Base-by-base conservation (phyloP, 2,329 filamentous ascomycete genomes). In the Diaporthe caulivora region DNA sequence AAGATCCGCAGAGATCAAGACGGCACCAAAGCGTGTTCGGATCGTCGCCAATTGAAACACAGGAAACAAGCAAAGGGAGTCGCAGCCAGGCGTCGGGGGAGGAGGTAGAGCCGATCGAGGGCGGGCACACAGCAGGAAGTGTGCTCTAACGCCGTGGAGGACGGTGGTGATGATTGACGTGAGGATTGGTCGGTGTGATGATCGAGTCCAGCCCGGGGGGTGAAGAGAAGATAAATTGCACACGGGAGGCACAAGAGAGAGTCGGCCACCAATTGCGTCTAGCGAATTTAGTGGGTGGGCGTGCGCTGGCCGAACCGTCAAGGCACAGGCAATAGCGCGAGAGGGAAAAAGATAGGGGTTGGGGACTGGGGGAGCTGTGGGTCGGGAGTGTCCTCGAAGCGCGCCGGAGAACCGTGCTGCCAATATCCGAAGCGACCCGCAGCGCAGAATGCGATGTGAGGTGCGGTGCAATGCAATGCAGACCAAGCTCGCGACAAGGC, bases 151-250 rank as follows among this genome's bases (percentile, higher is more conserved):
- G 51, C 54, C 62, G 71, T 42, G 31, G n/a, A 51, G 62, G 40
- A 58, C 49, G 68, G 71, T 58, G 68, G 71, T 58, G 49, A 69
- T 26, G 71, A 51, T 65, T 40, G 55, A 53, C 54, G 47, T 55
- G 42, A 51, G 47, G 55, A 53, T 75, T 34, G 71, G 51, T 71
- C 31, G 44, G 34, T 62, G 47, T 55, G 42, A 72, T 75, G 42
- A 72, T 75, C 74, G 72, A 75, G 74, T 74, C 74, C 74, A 75
- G 74, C 74, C 74, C 74, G 69, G 72, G 62, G 68, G 62, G 49
- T 44, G 42, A 57, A 60, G 71, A 73, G 60, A 60, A 74, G 70
- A 74, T 60, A 72, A 72, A 72, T 62, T 70, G 68, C 68, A 72
- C 51, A 64, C 67, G 58, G 55, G 54, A 51, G 60, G 64, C 44